phyloP scores from a whole-genome alignment of 805 yeast species.

The Yarrowia porcina region DNA sequence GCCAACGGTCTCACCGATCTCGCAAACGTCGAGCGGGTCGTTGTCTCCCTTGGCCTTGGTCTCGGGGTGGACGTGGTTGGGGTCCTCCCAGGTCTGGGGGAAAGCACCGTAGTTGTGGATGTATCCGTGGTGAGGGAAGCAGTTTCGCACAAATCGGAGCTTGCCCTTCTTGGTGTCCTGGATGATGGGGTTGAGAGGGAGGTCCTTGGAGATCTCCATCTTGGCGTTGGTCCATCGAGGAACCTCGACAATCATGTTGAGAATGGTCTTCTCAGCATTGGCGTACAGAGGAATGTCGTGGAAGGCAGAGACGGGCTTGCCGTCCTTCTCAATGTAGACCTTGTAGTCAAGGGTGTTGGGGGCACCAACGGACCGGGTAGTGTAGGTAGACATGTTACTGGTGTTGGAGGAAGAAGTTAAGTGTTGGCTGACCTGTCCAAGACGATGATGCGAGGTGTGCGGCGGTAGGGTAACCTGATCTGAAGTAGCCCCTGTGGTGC shows the following conservation, averaged over 20 bases:
- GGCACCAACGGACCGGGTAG: slow-evolving; percentile 92
- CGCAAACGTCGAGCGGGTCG: slow-evolving; percentile 94
- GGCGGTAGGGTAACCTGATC: slow-evolving; percentile 13
- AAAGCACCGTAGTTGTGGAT: slow-evolving; percentile 98
- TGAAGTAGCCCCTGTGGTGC: not conserved
- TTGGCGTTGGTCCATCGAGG: slow-evolving; percentile 99
- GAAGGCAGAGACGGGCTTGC: slow-evolving; percentile 92
- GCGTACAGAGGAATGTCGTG: slow-evolving; percentile 93
- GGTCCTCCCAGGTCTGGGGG: slow-evolving; percentile 99
- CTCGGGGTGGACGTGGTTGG: slow-evolving; percentile 49
- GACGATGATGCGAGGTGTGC: not conserved
- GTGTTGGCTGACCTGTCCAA: not conserved
- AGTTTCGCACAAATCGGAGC: slow-evolving; percentile 91
- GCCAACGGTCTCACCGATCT: slow-evolving; percentile 75
- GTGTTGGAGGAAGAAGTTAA: slow-evolving; percentile 5
- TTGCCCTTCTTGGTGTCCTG: slow-evolving; percentile 98
- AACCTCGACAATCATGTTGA: slow-evolving; percentile 91
- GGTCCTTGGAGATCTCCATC: slow-evolving; percentile 86
- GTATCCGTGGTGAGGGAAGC: slow-evolving; percentile 98
- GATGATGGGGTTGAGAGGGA: slow-evolving; percentile 81
- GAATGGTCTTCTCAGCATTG: slow-evolving; percentile 82
- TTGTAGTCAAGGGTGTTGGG: slow-evolving; percentile 92
- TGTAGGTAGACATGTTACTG: slow-evolving; percentile 43
- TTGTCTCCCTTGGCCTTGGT: slow-evolving; percentile 74
- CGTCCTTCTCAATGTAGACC: slow-evolving; percentile 87